Evolutionary conservation across 73 alveolate species (phyloP).

Genomic region (Uronychia binucleata): DNA sequence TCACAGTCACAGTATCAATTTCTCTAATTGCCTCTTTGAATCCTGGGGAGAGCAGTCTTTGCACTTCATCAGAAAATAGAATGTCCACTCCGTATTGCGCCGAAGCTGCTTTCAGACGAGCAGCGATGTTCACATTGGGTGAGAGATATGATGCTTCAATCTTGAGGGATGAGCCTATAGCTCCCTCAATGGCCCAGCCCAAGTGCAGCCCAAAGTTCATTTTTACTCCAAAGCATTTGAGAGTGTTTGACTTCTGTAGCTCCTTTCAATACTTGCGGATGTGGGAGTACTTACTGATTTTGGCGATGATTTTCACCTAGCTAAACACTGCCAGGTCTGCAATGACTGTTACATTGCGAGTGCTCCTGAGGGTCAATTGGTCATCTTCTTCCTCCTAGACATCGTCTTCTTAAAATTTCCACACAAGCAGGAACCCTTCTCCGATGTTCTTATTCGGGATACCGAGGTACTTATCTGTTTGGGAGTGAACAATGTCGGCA

Average conservation of each 20-base stretch:
- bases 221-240: slow-evolving; percentile 66
- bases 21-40: slow-evolving; percentile 56
- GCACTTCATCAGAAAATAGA: slow-evolving; percentile 10
- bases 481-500: slow-evolving; percentile 79
- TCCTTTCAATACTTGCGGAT: slow-evolving; percentile 78
- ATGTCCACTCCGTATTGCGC: slow-evolving; percentile 4
- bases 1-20: slow-evolving; percentile 87
- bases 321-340: slow-evolving; percentile 88
- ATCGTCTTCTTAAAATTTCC: slow-evolving; percentile 68
- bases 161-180: slow-evolving; percentile 15
- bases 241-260: slow-evolving; percentile 45
- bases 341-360: slow-evolving; percentile 57
- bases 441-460: slow-evolving; percentile 89
- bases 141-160: slow-evolving; percentile 20
- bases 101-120: slow-evolving; percentile 17
- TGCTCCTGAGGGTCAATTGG: slow-evolving; percentile 11
- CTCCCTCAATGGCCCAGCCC: slow-evolving; percentile 29
- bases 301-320: slow-evolving; percentile 84
- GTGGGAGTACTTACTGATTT: slow-evolving; percentile 80
- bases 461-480: slow-evolving; percentile 87
- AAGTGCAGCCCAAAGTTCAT: slow-evolving; percentile 29
- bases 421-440: slow-evolving; percentile 84
- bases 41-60: slow-evolving; percentile 46
- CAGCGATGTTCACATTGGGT: slow-evolving; percentile 30
- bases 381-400: slow-evolving; percentile 6